These are phyloP conservation scores for Oryza meridionalis DNA, from an alignment of 176 grass and related monocot genomes.

Conservation along the genomic window DNA sequence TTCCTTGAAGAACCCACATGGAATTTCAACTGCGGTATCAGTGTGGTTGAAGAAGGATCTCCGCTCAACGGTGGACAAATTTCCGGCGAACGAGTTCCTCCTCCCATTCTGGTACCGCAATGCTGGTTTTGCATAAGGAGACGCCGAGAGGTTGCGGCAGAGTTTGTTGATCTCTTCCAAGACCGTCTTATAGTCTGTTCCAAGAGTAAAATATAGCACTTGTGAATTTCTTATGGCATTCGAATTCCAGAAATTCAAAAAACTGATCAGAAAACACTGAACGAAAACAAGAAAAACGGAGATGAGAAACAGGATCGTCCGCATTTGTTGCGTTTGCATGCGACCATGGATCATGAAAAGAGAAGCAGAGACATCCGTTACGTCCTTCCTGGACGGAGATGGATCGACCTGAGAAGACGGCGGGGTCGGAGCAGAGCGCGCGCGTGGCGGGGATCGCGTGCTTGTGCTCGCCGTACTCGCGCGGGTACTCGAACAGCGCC, in stretches of 20 bases:
- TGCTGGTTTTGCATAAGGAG: not conserved
- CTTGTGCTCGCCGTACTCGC: constrained; percentile 74
- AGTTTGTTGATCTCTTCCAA: constrained; percentile 63
- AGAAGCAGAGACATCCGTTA: not conserved
- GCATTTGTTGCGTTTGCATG: not conserved
- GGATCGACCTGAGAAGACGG: constrained; percentile 64
- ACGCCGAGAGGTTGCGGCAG: constrained; percentile 44
- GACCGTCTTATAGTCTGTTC: constrained; percentile 60
- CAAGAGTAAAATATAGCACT: not conserved
- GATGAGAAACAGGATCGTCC: not conserved
- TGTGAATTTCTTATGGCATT: not conserved
- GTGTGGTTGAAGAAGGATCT: constrained; percentile 64
- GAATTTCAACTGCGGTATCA: constrained; percentile 46
- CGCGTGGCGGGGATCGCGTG: constrained; percentile 64
- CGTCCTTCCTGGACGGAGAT: not conserved
- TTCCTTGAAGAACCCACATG: constrained; percentile 77
- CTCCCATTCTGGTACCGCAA: constrained; percentile 55
- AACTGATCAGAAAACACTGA: too few species aligned
- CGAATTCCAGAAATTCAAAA: too few species aligned
- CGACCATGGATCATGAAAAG: too few species aligned
- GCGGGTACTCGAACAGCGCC: constrained; percentile 65
- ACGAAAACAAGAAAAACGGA: not conserved
- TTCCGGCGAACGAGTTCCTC: constrained; percentile 61
- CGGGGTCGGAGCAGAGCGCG: constrained; percentile 60
- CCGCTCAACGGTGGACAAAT: constrained; percentile 58